Evolutionary conservation across 345 rosid genomes (phyloP).

Genomic region (Aquilaria yunnanensis): DNA sequence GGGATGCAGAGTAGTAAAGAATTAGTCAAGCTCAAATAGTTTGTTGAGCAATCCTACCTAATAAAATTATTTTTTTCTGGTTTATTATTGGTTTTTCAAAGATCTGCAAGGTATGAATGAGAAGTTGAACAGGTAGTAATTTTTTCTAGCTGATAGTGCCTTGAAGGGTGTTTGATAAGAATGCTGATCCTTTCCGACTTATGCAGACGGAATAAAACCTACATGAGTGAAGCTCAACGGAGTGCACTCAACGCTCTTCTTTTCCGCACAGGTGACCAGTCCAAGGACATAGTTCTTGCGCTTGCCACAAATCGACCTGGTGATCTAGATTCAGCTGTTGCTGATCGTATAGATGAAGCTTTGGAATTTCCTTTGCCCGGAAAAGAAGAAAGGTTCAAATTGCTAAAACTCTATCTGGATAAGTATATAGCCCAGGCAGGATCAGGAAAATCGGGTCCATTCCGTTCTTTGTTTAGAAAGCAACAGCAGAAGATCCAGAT

Average conservation of each 20-base stretch:
- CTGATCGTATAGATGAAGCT: slow-evolving; percentile 88
- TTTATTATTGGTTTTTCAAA: not conserved
- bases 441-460: slow-evolving; percentile 41
- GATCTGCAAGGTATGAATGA: not conserved
- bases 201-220: slow-evolving; percentile 84
- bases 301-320: slow-evolving; percentile 99
- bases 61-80: not conserved
- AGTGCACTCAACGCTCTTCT: slow-evolving; percentile 96
- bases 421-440: slow-evolving; percentile 80
- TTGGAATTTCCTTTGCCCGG: slow-evolving; percentile 90
- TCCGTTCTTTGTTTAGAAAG: slow-evolving; percentile 46
- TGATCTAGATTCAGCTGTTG: slow-evolving; percentile 93
- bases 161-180: not conserved
- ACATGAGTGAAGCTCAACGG: slow-evolving; percentile 98
- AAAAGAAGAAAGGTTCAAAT: slow-evolving; percentile 78
- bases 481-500: slow-evolving; percentile 68
- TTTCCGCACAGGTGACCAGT: slow-evolving; percentile 91
- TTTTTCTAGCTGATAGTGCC: not conserved
- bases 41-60: not conserved
- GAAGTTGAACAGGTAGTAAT: not conserved
- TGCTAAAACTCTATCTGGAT: slow-evolving; percentile 78
- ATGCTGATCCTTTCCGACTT: slow-evolving; percentile 2
- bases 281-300: slow-evolving; percentile 89
- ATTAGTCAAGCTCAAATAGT: not conserved
- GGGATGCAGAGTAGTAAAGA: too few relatives aligned